A percentile compares a stretch with the other conserved stretches of the same genome.
Evolutionary conservation across 495 filamentous ascomycete genomes (phyloP).

Genomic region (Sporormia fimetaria): DNA sequence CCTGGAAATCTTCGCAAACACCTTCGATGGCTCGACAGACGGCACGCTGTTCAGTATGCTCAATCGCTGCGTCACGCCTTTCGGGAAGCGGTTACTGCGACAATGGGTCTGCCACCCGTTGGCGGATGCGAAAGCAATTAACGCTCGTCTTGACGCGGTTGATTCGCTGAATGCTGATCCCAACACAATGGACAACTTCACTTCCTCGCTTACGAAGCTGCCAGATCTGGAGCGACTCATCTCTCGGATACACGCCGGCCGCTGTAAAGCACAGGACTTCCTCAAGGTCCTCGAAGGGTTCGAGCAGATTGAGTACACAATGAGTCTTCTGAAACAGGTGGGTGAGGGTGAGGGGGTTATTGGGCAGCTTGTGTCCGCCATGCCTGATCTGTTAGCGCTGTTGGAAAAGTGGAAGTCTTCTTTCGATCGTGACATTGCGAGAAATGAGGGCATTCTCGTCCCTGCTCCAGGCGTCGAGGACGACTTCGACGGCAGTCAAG

Average conservation of each 20-base stretch:
- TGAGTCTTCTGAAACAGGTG: conserved; percentile 60
- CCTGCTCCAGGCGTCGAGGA: conserved; percentile 83
- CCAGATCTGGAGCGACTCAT: conserved; percentile 91
- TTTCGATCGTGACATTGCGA: conserved; percentile 76
- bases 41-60: conserved; percentile 85
- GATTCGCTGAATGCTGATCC: conserved; percentile 80
- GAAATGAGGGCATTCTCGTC: conserved; percentile 62
- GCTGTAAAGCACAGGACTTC: conserved; percentile 82
- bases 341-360: conserved; percentile 69
- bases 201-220: conserved; percentile 73
- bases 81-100: conserved; percentile 90
- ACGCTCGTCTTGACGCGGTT: conserved; percentile 90
- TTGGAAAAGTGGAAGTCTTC: conserved; percentile 82
- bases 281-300: conserved; percentile 91
- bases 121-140: conserved; percentile 73
- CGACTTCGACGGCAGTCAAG: conserved; percentile 84
- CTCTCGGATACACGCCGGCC: conserved; percentile 84
- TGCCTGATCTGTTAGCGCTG: conserved; percentile 71
- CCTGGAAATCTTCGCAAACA: conserved; percentile 92
- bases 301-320: conserved; percentile 89
- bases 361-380: conserved; percentile 64
- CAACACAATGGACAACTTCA: conserved; percentile 68
- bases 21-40: conserved; percentile 68
- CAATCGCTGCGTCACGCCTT: conserved; percentile 91
- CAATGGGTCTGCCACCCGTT: conserved; percentile 98